Conservation (phyloP, 345 rosid genomes). For the Brassica rapa region DNA sequence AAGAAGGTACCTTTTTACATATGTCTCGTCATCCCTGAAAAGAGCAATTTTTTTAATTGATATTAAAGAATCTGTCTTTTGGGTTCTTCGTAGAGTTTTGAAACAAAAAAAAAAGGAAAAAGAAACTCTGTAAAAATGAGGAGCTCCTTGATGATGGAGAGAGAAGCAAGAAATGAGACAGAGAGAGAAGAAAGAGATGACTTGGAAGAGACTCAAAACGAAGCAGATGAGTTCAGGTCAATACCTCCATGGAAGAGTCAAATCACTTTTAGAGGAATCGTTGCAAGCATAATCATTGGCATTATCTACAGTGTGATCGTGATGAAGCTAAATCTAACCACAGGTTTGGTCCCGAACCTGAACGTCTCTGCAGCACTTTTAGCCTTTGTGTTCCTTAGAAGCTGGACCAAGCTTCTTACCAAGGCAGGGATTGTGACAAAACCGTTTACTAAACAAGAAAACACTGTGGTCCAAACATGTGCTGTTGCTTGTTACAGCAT, state of each 20-base stretch:
- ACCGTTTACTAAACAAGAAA: slow-evolving; percentile 90
- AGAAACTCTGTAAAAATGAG: slow-evolving; percentile 23
- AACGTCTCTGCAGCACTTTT: slow-evolving; percentile 95
- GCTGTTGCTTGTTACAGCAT: slow-evolving; percentile 94
- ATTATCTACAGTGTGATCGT: slow-evolving; percentile 82
- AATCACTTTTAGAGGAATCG: slow-evolving; percentile 70
- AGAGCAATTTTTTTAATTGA: neutral
- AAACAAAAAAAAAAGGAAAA: neutral
- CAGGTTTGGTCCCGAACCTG: slow-evolving; percentile 91
- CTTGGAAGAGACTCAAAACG: slow-evolving; percentile 44
- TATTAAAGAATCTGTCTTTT: slow-evolving; percentile 29
- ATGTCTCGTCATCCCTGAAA: neutral
- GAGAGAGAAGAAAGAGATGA: slow-evolving; percentile 41
- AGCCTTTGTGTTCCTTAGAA: slow-evolving; percentile 65
- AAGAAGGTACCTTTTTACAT: slow-evolving; percentile 19
- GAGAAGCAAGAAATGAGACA: slow-evolving; percentile 32
- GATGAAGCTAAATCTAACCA: slow-evolving; percentile 85
- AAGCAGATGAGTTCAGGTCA: slow-evolving; percentile 49
- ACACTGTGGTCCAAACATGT: slow-evolving; percentile 88
- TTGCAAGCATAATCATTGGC: slow-evolving; percentile 75
- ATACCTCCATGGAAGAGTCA: slow-evolving; percentile 77
- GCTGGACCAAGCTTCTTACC: slow-evolving; percentile 80
- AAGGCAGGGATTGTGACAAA: slow-evolving; percentile 61
- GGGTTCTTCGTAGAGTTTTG: neutral
- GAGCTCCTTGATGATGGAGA: slow-evolving; percentile 2